phyloP scores from a whole-genome alignment of 139 green algal genomes.

The Chlamydomonas sp. region DNA sequence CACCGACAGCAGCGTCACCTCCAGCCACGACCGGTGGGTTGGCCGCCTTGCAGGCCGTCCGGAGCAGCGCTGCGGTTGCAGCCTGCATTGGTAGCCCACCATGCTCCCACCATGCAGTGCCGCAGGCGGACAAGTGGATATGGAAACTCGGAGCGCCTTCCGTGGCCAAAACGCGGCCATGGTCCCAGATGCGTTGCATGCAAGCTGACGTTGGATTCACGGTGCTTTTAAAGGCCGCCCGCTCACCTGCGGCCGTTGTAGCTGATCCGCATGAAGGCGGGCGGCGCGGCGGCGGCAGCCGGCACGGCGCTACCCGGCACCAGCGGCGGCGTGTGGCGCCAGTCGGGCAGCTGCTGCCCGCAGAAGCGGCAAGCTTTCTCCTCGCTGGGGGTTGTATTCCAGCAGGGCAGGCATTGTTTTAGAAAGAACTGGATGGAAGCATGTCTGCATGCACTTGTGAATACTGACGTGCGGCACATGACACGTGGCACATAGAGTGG shows the following conservation, averaged over 20 bases:
- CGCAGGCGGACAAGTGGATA: too few species aligned
- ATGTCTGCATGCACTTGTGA: not conserved
- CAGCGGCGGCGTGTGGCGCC: conserved; percentile 7
- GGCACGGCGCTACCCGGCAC: not conserved
- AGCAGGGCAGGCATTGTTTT: not conserved
- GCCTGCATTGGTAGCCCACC: too few species aligned
- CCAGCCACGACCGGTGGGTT: too few species aligned
- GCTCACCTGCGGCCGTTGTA: conserved; percentile 34
- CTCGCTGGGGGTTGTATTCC: conserved; percentile 1
- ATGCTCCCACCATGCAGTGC: too few species aligned
- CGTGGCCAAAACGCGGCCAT: not conserved
- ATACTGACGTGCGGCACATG: not conserved
- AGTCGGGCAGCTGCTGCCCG: conserved; percentile 19
- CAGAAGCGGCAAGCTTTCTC: conserved; percentile 39
- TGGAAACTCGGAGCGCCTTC: too few species aligned
- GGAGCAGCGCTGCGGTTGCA: too few species aligned
- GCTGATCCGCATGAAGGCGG: conserved; percentile 34
- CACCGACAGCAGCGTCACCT: too few species aligned
- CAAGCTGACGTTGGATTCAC: too few species aligned
- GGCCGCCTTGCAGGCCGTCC: too few species aligned
- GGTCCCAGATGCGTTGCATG: not conserved
- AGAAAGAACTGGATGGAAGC: not conserved
- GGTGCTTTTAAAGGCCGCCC: not conserved
- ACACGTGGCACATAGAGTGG: not conserved
- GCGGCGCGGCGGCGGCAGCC: not conserved